Evolutionary conservation across 495 filamentous ascomycete species (phyloP).

Genomic region (Lasiosphaeris hirsuta): DNA sequence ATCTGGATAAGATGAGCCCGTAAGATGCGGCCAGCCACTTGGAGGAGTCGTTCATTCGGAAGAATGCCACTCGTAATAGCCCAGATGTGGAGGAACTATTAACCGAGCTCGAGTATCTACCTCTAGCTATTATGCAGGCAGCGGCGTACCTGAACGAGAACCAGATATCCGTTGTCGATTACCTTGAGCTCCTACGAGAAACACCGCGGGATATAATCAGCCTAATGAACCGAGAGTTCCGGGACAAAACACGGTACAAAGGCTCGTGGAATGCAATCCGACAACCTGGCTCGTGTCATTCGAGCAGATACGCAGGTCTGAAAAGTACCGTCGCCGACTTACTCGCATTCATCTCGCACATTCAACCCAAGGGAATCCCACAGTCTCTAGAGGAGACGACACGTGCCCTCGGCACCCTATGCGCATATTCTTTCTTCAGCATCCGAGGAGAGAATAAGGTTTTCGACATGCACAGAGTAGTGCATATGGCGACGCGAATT

Average conservation of each 20-base stretch:
- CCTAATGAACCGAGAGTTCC: constrained; percentile 50
- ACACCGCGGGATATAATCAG: constrained; percentile 37
- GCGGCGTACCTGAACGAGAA: constrained; percentile 46
- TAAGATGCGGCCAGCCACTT: constrained; percentile 20
- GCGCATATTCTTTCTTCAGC: constrained; percentile 31
- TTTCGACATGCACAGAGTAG: constrained; percentile 42
- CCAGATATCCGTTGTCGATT: constrained; percentile 31
- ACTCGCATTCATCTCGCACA: constrained; percentile 40
- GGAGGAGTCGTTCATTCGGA: constrained; percentile 12
- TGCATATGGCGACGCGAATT: constrained; percentile 40
- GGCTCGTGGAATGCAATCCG: constrained; percentile 46
- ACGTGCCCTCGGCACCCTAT: constrained; percentile 32
- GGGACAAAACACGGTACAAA: constrained; percentile 41
- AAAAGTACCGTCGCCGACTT: constrained; percentile 31
- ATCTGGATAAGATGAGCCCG: constrained; percentile 25
- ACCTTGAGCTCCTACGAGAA: constrained; percentile 42
- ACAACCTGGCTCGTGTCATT: constrained; percentile 53
- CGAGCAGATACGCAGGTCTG: constrained; percentile 34
- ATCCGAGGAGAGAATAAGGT: constrained; percentile 15
- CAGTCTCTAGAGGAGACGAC: constrained; percentile 16
- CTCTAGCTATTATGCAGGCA: constrained; percentile 47
- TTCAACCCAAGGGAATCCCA: constrained; percentile 34
- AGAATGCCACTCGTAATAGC: constrained; percentile 8
- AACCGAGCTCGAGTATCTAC: constrained; percentile 34
- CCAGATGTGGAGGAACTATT: constrained; percentile 22